Evolutionary conservation across 805 yeast species (phyloP).

Genomic region (Wickerhamiella cacticola): DNA sequence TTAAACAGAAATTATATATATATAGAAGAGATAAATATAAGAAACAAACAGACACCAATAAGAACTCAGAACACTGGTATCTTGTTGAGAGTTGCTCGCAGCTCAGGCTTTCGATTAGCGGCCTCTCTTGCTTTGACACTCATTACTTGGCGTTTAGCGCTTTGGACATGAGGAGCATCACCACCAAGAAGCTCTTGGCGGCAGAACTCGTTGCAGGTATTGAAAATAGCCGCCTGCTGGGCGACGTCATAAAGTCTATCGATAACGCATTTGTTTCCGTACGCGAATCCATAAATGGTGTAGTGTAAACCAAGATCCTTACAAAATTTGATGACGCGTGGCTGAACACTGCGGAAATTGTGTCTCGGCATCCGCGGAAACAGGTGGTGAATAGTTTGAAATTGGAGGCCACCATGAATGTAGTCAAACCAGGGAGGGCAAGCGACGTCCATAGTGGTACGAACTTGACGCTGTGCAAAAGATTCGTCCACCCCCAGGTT

Average conservation of each 20-base stretch:
- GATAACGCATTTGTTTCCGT: slow-evolving; percentile 65
- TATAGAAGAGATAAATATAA: too few species aligned
- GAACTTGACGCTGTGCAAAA: slow-evolving; percentile 63
- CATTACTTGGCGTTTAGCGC: slow-evolving; percentile 10
- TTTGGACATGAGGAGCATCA: slow-evolving; percentile 11
- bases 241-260: slow-evolving; percentile 61
- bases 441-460: slow-evolving; percentile 92
- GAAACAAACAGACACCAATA: too few species aligned
- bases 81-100: too few species aligned
- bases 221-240: slow-evolving; percentile 62
- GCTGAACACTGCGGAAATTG: slow-evolving; percentile 66
- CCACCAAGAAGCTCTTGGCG: slow-evolving; percentile 34
- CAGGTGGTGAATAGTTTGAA: slow-evolving; percentile 81
- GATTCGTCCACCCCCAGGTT: slow-evolving; percentile 73
- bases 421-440: slow-evolving; percentile 90
- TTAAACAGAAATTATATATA: too few species aligned
- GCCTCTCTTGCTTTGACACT: background rate
- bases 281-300: slow-evolving; percentile 70
- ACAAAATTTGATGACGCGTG: slow-evolving; percentile 61
- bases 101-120: background rate
- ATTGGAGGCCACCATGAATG: slow-evolving; percentile 84
- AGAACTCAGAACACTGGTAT: too few species aligned
- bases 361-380: slow-evolving; percentile 86
- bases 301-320: slow-evolving; percentile 63
- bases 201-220: slow-evolving; percentile 59